Percentiles rank a stretch among this genome's conserved stretches.
phyloP scores from a whole-genome alignment of 176 grass and related monocot species.

The Aegilops sharonensis region DNA sequence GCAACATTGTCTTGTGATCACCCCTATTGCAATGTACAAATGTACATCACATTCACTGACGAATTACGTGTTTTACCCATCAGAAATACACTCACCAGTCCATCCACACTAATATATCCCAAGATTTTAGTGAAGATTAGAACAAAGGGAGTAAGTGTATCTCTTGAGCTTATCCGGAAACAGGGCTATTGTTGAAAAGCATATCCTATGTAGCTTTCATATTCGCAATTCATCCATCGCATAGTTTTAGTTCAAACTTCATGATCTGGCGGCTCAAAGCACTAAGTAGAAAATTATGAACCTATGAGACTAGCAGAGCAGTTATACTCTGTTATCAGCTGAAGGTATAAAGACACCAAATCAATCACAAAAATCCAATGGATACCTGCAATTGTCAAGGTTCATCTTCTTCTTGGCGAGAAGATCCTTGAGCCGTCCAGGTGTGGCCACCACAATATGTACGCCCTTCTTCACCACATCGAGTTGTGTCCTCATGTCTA shows the following conservation, averaged over 20 bases:
- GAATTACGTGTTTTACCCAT: neutral
- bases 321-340: neutral
- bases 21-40: neutral
- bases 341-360: neutral
- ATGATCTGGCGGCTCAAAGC: neutral
- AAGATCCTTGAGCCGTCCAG: conserved; percentile 88
- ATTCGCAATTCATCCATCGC: neutral
- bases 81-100: neutral
- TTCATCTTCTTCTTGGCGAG: conserved; percentile 99
- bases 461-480: conserved; percentile 92
- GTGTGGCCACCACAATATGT: conserved; percentile 93
- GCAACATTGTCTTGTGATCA: neutral
- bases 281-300: neutral
- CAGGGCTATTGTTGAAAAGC: neutral
- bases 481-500: conserved; percentile 80
- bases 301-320: neutral
- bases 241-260: neutral
- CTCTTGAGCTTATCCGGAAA: neutral
- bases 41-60: neutral
- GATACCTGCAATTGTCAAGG: conserved; percentile 89
- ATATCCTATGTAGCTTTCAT: neutral
- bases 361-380: neutral
- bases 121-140: neutral
- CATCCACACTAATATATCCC: neutral
- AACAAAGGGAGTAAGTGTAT: neutral